A percentile compares a stretch with the other conserved stretches of the same genome.
Evolutionary conservation across 768 basidiomycete species (phyloP).

Genomic region (Termitomyces titanicus): DNA sequence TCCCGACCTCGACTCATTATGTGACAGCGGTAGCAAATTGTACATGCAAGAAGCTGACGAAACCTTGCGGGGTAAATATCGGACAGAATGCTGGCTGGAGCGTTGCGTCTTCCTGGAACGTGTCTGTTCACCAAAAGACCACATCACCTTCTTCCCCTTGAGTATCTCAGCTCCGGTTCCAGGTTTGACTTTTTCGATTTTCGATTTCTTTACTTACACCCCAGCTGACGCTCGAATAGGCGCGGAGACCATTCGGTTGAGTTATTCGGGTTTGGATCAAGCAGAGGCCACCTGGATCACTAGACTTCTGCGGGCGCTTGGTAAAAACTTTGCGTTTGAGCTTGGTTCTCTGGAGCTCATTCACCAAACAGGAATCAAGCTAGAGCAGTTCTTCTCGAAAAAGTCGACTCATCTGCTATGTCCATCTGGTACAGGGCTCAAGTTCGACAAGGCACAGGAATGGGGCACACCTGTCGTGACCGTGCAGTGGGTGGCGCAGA

Average conservation of each 20-base stretch:
- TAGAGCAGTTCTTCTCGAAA: constrained; percentile 57
- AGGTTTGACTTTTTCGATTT: constrained; percentile 33
- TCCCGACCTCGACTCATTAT: constrained; percentile 6
- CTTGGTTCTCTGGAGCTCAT: background rate
- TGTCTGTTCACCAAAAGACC: constrained; percentile 64
- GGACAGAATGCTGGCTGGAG: constrained; percentile 95
- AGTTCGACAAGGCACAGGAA: constrained; percentile 73
- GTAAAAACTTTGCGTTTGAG: constrained; percentile 31
- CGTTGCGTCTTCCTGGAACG: constrained; percentile 73
- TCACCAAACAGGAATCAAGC: constrained; percentile 42
- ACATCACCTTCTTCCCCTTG: constrained; percentile 71
- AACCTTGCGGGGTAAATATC: constrained; percentile 47
- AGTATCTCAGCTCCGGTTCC: constrained; percentile 51
- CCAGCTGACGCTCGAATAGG: constrained; percentile 30
- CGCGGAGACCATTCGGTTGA: constrained; percentile 53
- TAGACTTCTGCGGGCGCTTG: constrained; percentile 65
- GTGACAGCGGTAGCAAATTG: constrained; percentile 65
- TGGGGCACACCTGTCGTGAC: constrained; percentile 78
- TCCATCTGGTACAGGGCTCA: constrained; percentile 62
- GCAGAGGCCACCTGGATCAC: constrained; percentile 64
- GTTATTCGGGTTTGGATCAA: constrained; percentile 74
- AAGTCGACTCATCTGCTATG: constrained; percentile 81
- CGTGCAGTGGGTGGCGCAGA: constrained; percentile 63
- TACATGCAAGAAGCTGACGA: constrained; percentile 54
- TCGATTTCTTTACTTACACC: background rate